phyloP scores from a whole-genome alignment of 805 yeast genomes.

The Ogataea methanolica region DNA sequence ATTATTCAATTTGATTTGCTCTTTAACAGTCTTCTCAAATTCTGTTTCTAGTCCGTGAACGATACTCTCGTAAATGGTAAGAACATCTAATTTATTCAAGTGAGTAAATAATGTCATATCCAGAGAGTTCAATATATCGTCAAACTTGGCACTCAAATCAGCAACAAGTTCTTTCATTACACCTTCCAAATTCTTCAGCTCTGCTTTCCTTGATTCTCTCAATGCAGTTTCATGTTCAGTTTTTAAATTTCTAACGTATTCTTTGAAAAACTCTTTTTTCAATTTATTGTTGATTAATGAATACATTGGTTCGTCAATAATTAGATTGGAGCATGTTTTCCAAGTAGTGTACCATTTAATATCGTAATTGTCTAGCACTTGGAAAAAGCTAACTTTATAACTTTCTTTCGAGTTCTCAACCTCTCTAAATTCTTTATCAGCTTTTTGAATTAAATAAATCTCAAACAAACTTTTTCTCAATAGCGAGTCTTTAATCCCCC shows the following conservation, averaged over 20 bases:
- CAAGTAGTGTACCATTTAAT: conserved; percentile 59
- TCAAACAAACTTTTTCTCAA: conserved; percentile 61
- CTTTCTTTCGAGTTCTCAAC: conserved; percentile 49
- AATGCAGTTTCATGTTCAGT: conserved; percentile 25
- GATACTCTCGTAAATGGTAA: conserved; percentile 42
- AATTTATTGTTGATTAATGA: conserved; percentile 55
- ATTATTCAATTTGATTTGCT: conserved; percentile 38
- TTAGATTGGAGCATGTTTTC: conserved; percentile 48
- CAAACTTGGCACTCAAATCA: conserved; percentile 12
- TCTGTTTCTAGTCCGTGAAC: conserved; percentile 27
- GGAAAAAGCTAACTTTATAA: conserved; percentile 49
- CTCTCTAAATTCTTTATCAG: conserved; percentile 47
- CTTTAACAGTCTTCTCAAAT: conserved; percentile 25
- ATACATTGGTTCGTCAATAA: conserved; percentile 63
- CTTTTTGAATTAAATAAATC: conserved; percentile 49
- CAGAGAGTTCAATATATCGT: conserved; percentile 9
- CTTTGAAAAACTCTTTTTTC: conserved; percentile 49
- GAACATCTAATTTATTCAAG: conserved; percentile 55
- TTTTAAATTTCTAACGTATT: conserved; percentile 41
- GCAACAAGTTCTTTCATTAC: conserved; percentile 34
- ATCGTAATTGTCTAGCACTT: conserved; percentile 39
- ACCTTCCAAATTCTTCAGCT: conserved; percentile 46
- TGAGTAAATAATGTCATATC: conserved; percentile 11
- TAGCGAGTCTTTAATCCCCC: conserved; percentile 60
- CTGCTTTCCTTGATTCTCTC: conserved; percentile 36